These are phyloP conservation scores for Dactylis glomerata DNA, from an alignment of 176 grass and related monocot species.

Conservation along the genomic window DNA sequence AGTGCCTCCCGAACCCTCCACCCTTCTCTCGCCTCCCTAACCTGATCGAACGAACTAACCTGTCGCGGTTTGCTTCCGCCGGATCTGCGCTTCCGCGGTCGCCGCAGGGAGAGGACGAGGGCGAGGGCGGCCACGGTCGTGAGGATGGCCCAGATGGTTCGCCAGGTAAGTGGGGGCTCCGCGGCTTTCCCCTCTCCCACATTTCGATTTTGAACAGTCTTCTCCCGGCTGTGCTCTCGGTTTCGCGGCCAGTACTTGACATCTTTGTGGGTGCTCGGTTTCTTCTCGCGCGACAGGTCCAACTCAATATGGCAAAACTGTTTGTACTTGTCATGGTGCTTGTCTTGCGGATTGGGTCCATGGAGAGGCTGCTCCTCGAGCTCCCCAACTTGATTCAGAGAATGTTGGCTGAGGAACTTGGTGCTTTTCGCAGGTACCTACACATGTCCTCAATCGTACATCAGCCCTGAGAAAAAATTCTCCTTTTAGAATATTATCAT, in stretches of 20 bases:
- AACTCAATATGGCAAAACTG: background rate
- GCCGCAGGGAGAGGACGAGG: background rate
- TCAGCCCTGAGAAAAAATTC: too few species aligned
- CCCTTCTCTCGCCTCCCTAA: background rate
- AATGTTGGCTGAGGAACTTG: background rate
- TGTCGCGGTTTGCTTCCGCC: background rate
- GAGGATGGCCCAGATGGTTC: background rate
- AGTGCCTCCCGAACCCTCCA: background rate
- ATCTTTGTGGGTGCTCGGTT: background rate
- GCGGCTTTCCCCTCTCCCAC: background rate
- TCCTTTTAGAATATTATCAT: background rate
- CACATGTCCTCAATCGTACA: background rate
- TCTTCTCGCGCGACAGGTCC: background rate
- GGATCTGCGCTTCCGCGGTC: background rate
- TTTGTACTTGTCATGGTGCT: background rate
- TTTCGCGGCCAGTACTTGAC: background rate
- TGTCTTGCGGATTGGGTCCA: background rate
- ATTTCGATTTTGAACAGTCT: background rate
- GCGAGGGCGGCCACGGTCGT: background rate
- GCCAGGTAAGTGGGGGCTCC: background rate
- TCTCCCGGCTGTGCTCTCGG: background rate
- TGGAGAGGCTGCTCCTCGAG: background rate
- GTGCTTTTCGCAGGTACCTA: background rate
- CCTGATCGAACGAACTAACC: background rate
- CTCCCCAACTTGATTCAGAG: background rate